Percentiles rank a stretch among this genome's conserved stretches.
These are phyloP conservation scores for Exophiala viscosa DNA, from an alignment of 2,329 filamentous ascomycete genomes.

Conservation along the genomic window DNA sequence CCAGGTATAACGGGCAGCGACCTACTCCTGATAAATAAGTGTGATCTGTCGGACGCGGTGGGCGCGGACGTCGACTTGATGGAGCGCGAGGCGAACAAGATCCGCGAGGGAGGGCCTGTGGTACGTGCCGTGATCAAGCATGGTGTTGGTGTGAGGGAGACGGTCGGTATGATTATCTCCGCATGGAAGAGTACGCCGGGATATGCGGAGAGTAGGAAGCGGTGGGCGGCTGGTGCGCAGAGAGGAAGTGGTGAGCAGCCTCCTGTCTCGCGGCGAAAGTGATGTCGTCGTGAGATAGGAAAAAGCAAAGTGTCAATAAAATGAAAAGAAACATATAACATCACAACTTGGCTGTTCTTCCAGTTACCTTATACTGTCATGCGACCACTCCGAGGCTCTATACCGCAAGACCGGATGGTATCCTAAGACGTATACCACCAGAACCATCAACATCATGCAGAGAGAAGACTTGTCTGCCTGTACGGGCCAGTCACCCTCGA, in stretches of 20 bases:
- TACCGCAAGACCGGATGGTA: neutral
- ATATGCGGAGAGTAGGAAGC: slow-evolving; percentile 41
- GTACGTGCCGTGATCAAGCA: slow-evolving; percentile 98
- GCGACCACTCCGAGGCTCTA: no score
- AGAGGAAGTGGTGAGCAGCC: slow-evolving; percentile 31
- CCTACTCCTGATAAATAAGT: slow-evolving; percentile 93
- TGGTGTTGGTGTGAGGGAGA: slow-evolving; percentile 76
- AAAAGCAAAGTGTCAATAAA: neutral
- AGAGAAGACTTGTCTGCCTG: no score
- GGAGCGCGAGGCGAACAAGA: slow-evolving; percentile 90
- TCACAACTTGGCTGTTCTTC: neutral
- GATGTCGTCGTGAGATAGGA: neutral
- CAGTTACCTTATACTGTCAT: no score
- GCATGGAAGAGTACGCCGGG: slow-evolving; percentile 92
- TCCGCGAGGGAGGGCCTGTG: slow-evolving; percentile 91
- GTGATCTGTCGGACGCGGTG: slow-evolving; percentile 83
- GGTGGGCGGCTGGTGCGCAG: slow-evolving; percentile 41
- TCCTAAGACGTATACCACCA: neutral
- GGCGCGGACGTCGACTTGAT: slow-evolving; percentile 89
- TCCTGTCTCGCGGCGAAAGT: slow-evolving; percentile 12
- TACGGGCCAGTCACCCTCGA: no score
- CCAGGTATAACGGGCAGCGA: slow-evolving; percentile 97
- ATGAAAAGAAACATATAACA: neutral
- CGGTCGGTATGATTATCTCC: slow-evolving; percentile 81
- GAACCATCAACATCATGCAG: no score